These are phyloP conservation scores for Cordyceps tenuipes DNA, from an alignment of 2,329 filamentous ascomycete species.

Conservation along the genomic window DNA sequence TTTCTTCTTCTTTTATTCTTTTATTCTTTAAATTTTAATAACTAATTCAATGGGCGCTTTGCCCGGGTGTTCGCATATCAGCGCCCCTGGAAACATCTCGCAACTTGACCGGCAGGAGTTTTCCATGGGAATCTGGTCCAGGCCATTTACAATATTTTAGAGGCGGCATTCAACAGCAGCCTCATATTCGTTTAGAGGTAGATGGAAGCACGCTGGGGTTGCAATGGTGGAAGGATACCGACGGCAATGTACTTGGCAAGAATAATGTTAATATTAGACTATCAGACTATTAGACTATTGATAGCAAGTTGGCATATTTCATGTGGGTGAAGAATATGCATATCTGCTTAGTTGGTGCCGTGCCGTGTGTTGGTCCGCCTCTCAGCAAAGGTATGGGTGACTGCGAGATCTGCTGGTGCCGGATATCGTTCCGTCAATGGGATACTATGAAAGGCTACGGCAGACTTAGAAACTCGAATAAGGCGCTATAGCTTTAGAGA, in stretches of 20 bases:
- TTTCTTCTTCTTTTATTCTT: background rate
- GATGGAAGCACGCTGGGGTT: background rate
- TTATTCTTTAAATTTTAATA: background rate
- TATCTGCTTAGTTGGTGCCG: background rate
- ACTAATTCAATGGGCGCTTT: background rate
- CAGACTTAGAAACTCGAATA: background rate
- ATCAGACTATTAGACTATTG: background rate
- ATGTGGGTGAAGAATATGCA: background rate
- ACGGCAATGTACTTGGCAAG: background rate
- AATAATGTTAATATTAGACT: background rate
- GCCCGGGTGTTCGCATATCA: background rate
- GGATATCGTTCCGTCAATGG: background rate
- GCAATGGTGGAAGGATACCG: background rate
- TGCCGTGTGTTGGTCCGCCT: background rate
- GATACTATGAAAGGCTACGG: background rate
- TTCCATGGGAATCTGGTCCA: background rate
- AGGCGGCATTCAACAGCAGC: background rate
- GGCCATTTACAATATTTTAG: background rate
- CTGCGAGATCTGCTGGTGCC: background rate
- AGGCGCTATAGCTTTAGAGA: too few relatives aligned
- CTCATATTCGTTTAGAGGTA: background rate
- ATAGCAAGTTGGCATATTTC: background rate
- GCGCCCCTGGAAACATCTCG: background rate
- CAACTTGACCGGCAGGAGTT: background rate
- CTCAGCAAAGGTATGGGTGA: background rate